Percentiles rank a stretch among this genome's conserved stretches.
phyloP scores from a whole-genome alignment of 306 rosid genomes.

The Malus orientalis region DNA sequence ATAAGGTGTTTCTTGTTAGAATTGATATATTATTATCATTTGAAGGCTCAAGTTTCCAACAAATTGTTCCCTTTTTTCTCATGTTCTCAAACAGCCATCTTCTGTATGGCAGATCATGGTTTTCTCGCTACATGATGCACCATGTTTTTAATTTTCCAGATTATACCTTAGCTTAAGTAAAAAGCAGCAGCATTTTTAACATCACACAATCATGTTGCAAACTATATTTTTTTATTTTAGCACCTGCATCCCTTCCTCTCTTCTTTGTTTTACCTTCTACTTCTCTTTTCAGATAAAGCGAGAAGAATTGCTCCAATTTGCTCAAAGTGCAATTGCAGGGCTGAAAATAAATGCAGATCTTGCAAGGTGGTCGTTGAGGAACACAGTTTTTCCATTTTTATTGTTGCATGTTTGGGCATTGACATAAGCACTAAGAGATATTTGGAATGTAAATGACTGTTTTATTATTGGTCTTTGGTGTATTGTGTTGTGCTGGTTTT shows the following conservation, averaged over 20 bases:
- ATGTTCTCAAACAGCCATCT: background rate
- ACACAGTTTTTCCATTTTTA: background rate
- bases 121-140: background rate
- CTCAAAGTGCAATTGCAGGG: constrained; percentile 74
- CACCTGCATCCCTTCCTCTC: background rate
- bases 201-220: background rate
- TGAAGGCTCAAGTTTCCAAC: background rate
- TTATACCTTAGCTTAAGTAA: background rate
- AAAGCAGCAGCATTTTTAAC: background rate
- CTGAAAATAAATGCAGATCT: constrained; percentile 74
- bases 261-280: background rate
- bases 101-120: background rate
- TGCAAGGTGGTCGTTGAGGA: constrained; percentile 54
- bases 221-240: background rate
- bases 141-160: background rate
- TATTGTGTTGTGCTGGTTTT: background rate
- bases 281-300: constrained; percentile 56
- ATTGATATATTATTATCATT: background rate
- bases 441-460: constrained; percentile 2
- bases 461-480: constrained; percentile 13
- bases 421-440: background rate
- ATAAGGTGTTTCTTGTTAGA: background rate
- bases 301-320: constrained; percentile 83
- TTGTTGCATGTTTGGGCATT: constrained; percentile 12
- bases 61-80: background rate